These are phyloP conservation scores for Yarrowia keelungensis DNA, from an alignment of 805 yeast species.

Conservation along the genomic window DNA sequence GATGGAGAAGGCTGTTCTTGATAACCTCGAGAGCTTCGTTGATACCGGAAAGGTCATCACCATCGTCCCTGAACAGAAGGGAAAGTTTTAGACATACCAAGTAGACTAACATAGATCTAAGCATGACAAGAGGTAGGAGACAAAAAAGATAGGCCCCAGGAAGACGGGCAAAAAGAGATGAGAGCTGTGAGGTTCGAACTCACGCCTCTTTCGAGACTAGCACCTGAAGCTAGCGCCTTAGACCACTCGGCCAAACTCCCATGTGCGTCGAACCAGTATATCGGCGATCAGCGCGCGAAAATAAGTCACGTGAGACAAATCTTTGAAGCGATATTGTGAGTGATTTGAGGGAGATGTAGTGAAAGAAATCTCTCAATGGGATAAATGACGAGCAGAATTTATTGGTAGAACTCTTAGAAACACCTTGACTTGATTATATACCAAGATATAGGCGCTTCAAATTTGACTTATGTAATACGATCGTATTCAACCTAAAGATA, in stretches of 20 bases:
- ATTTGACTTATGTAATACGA: not conserved
- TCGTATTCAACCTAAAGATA: no score
- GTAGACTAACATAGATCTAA: not conserved
- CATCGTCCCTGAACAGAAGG: slow-evolving; percentile 73
- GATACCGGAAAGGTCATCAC: slow-evolving; percentile 71
- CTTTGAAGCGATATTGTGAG: not conserved
- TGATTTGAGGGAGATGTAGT: no score
- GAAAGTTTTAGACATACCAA: slow-evolving; percentile 38
- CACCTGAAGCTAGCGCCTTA: slow-evolving; percentile 37
- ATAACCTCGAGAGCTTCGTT: slow-evolving; percentile 66
- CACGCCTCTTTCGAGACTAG: slow-evolving; percentile 42
- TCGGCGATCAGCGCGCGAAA: not conserved
- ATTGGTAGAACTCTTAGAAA: not conserved
- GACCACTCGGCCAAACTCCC: slow-evolving; percentile 37
- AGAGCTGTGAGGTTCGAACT: slow-evolving; percentile 45
- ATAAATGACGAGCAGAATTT: not conserved
- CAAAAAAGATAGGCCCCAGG: not conserved
- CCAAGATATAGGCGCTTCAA: not conserved
- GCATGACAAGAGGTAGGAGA: not conserved
- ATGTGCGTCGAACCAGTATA: not conserved
- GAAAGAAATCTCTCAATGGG: not conserved
- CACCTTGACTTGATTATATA: not conserved
- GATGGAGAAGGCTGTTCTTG: slow-evolving; percentile 82
- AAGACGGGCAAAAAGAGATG: slow-evolving; percentile 14
- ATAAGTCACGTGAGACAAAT: not conserved